Conservation (phyloP, 202 grass and related monocot species). For the Alloteropsis angusta region DNA sequence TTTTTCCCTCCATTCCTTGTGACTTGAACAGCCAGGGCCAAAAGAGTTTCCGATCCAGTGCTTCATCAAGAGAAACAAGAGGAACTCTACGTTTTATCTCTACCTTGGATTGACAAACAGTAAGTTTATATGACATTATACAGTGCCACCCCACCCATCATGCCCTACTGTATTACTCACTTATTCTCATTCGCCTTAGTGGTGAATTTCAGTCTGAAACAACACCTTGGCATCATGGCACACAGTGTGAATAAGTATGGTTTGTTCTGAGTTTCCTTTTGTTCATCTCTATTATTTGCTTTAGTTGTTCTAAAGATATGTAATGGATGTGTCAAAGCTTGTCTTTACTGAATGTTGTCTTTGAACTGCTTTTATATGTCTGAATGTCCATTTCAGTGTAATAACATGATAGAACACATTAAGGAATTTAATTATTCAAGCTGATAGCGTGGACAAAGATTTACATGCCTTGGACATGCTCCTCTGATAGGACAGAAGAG, state of each 20-base stretch:
- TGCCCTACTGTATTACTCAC: not conserved
- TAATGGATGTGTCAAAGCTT: not conserved
- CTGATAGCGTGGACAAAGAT: not conserved
- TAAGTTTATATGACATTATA: not conserved
- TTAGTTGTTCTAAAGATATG: not conserved
- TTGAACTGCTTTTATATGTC: not conserved
- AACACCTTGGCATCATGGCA: not conserved
- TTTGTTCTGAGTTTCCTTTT: not conserved
- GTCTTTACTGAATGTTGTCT: not conserved
- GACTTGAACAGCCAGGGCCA: conserved; percentile 26
- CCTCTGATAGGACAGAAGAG: not conserved
- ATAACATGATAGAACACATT: not conserved
- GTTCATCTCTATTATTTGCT: not conserved
- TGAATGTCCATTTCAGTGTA: not conserved
- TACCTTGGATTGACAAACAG: conserved; percentile 25
- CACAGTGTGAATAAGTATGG: not conserved
- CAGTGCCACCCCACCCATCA: not conserved
- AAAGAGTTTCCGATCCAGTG: conserved; percentile 30
- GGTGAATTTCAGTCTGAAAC: not conserved
- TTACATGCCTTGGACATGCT: not conserved
- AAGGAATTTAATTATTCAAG: not conserved
- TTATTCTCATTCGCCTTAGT: not conserved
- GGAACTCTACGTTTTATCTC: conserved; percentile 31
- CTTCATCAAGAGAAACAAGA: conserved; percentile 46
- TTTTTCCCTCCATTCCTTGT: not conserved